Conservation (phyloP, 495 filamentous ascomycete species). For the Lepidopterella palustris region DNA sequence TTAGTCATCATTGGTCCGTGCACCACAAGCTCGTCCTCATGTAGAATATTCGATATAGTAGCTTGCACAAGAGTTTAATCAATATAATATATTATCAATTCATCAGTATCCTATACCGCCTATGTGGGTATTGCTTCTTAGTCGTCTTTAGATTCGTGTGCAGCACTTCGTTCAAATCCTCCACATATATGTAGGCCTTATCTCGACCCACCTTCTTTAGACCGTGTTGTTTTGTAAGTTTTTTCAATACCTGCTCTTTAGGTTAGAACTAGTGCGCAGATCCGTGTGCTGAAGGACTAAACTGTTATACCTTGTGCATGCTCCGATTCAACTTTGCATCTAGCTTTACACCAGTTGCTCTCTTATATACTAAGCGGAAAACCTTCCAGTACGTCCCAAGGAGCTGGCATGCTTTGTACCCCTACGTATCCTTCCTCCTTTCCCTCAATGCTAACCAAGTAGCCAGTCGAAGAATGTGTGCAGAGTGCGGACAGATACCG, state of each 20-base stretch:
- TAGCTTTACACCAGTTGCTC: constrained; percentile 28
- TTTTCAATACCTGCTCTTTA: constrained; percentile 5
- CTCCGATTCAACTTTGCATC: constrained; percentile 13
- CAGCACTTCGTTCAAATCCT: constrained; percentile 1
- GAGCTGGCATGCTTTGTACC: constrained; percentile 29
- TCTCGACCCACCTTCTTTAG: constrained; percentile 8
- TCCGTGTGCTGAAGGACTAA: neutral
- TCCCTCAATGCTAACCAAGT: constrained; percentile 31
- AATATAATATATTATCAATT: no score
- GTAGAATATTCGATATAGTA: no score
- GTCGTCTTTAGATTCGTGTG: constrained; percentile 13
- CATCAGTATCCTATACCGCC: constrained; percentile 10
- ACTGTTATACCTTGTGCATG: constrained; percentile 5
- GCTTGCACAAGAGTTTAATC: no score
- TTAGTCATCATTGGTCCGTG: no score
- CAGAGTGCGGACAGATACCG: neutral
- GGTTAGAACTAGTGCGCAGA: neutral
- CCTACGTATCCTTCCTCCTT: constrained; percentile 29
- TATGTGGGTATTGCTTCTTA: constrained; percentile 7
- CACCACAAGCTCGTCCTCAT: no score
- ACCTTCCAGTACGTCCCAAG: constrained; percentile 33
- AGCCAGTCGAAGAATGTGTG: constrained; percentile 33
- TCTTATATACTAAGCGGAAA: constrained; percentile 33
- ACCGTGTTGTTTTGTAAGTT: neutral
- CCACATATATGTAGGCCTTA: constrained; percentile 15